Evolutionary conservation across 306 rosid species (phyloP), one percentile per base, ranked within the genome.

Genomic region (Cicer pinnatifidum): DNA sequence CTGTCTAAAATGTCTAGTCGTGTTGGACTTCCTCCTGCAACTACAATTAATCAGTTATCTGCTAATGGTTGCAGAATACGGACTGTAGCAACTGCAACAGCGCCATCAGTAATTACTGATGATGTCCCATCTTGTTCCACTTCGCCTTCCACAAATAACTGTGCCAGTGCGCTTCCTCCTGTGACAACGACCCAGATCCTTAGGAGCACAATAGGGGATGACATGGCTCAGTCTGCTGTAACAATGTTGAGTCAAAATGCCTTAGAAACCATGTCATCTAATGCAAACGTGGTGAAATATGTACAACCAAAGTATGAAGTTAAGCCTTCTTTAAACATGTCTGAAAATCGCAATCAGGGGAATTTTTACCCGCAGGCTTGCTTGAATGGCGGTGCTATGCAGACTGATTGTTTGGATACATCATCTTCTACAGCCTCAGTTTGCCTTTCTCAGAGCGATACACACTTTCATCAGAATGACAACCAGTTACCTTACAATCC

Each of bases 361-460:
- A 78, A 73, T 73, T 84, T 91, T 40, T 51, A 79, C 7, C 85
- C 83, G 64, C 96, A 89, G 43, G 74, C 84, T 2, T 86, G 82
- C 79, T 81, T 87, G 63, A 91, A 72, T 40, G 72, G 84, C 57
- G 74, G 82, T 6, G 77, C 89, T 75, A 69, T 61, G 35, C 94
- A 85, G 54, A 82, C 95, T 16, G 97, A 94, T 82, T 94, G 84
- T 90, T 85, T 94, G 95, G 98, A 91, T 64, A 88, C 98, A 6
- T 94, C 98, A 19, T 94, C 98, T 78, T 94, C 98, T 12, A 92
- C 97, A 46, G 90, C 97, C 40, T 91, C 98, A 57, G 96, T 84
- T 68, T 84, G 97, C 85, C 83, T 91, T 63, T 91, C 97, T 20
- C 97, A 88, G 83, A 89, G 80, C 50, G 92, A 89, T 13, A 84